Evolutionary conservation across 805 yeast genomes (phyloP), one percentile per base, ranked within the genome.

Genomic region (Starmera quercuum): DNA sequence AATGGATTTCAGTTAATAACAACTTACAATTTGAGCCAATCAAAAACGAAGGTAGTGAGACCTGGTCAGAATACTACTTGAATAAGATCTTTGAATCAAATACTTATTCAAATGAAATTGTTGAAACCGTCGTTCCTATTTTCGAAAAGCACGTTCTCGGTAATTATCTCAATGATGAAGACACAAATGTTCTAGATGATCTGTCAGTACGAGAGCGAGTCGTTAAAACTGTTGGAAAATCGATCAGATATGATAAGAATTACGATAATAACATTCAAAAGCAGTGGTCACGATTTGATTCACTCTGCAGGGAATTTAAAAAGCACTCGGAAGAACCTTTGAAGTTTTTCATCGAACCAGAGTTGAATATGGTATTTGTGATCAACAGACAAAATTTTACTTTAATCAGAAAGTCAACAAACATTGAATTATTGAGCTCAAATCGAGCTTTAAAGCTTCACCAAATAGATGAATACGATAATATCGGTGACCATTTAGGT

Each of bases 241-340:
- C 51, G 33, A 63, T 41, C 17, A 42, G 45, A 7, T 29, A 41
- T 20, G 58, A 56, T 28, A 52, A 58, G 23, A 54, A 59, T 3
- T 62, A 62, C 40, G 49, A 61, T 17, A 38, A 56, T 6, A 61
- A 61, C 26, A 40, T 66, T n/a, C 55, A 59, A 31, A 66, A 66
- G 20, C 78, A 78, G 45, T 78, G 95, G 83, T 62, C 71, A 22
- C 75, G 79, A 39, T 70, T 88, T 37, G 80, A 77, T 37, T 67
- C 83, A 3, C 62, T 87, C 18, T 79, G 95, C 50, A 73, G 71
- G 36, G 95, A 87, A 47, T 64, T 83, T 34, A 71, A 69, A 38
- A 79, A 71, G 38, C 66, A 68, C 30, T 64, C 75, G 14, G 66
- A 69, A 37, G 92, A 83, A 46, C 66, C 80, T 0, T 62, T 84